A percentile compares a stretch with the other conserved stretches of the same genome.
Evolutionary conservation across 2,329 filamentous ascomycete genomes (phyloP).

Genomic region (Amesomyces nigricolor): DNA sequence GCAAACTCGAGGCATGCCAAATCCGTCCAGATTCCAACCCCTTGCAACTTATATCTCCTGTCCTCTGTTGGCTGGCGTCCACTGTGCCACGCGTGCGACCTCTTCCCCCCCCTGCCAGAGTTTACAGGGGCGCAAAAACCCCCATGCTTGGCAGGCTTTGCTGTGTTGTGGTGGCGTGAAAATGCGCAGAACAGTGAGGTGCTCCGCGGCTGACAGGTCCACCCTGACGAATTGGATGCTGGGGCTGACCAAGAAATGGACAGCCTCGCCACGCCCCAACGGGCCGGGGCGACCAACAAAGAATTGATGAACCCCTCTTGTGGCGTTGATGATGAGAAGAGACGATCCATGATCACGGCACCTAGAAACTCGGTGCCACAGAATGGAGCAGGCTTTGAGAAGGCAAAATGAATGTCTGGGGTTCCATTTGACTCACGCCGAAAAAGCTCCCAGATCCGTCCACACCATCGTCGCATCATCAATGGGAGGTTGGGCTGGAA

Average conservation of each 20-base stretch:
- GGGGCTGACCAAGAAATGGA: not conserved
- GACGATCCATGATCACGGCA: not conserved
- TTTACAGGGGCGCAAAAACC: too few species aligned
- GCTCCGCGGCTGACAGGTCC: too few species aligned
- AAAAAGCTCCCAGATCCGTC: conserved; percentile 3
- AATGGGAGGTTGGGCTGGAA: conserved; percentile 22
- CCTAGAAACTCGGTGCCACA: not conserved
- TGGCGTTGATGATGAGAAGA: not conserved
- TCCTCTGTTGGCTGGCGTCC: too few species aligned
- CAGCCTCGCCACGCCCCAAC: not conserved
- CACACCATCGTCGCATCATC: conserved; percentile 12
- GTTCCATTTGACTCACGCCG: conserved; percentile 22
- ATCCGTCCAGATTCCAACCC: too few species aligned
- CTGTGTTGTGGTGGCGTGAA: too few species aligned
- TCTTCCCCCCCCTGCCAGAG: too few species aligned
- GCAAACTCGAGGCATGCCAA: too few species aligned
- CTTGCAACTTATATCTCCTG: too few species aligned
- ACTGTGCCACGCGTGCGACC: too few species aligned
- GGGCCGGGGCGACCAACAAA: conserved; percentile 1
- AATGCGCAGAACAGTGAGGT: too few species aligned
- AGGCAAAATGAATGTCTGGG: conserved; percentile 4
- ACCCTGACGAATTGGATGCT: not conserved
- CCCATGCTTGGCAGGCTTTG: too few species aligned
- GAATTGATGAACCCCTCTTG: not conserved
- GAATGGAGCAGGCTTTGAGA: not conserved